Conservation (phyloP, 352 stramenopile species). For the Globisporangium acanthophoron region DNA sequence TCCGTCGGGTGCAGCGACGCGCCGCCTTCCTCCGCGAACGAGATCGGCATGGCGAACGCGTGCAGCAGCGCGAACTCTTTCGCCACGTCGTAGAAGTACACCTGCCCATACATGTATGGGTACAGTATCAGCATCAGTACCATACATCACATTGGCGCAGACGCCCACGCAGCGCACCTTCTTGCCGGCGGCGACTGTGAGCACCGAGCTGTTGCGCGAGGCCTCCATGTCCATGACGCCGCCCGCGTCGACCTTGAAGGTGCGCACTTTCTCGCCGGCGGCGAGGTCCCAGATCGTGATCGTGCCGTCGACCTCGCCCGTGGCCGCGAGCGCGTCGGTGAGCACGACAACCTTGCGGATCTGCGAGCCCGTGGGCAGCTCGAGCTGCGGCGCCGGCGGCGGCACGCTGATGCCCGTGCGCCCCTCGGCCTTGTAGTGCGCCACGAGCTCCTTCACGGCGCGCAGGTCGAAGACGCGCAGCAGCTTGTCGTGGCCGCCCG, state of each 20-base stretch:
- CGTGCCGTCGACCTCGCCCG: slow-evolving; percentile 70
- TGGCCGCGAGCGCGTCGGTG: slow-evolving; percentile 40
- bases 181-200: slow-evolving; percentile 92
- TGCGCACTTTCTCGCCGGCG: slow-evolving; percentile 23
- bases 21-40: slow-evolving; percentile 90
- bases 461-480: slow-evolving; percentile 90
- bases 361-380: slow-evolving; percentile 57
- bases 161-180: slow-evolving; percentile 27
- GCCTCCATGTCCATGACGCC: slow-evolving; percentile 85
- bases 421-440: slow-evolving; percentile 46
- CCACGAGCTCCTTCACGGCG: slow-evolving; percentile 54
- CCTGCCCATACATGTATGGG: slow-evolving; percentile 25
- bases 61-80: slow-evolving; percentile 61
- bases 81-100: slow-evolving; percentile 91
- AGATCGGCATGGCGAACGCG: slow-evolving; percentile 78
- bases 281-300: slow-evolving; percentile 72
- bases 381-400: slow-evolving; percentile 31
- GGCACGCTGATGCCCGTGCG: slow-evolving; percentile 59
- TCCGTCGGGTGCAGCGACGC: slow-evolving; percentile 84
- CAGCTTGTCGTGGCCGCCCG: slow-evolving; percentile 93
- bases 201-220: slow-evolving; percentile 47
- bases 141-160: too few relatives aligned
- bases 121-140: neutral
- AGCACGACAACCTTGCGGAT: slow-evolving; percentile 82
- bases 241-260: slow-evolving; percentile 64